Percentiles rank a stretch among this genome's conserved stretches.
These are phyloP conservation scores for Entomortierella beljakovae DNA, from an alignment of 192 early-diverging fungal genomes.

Conservation along the genomic window DNA sequence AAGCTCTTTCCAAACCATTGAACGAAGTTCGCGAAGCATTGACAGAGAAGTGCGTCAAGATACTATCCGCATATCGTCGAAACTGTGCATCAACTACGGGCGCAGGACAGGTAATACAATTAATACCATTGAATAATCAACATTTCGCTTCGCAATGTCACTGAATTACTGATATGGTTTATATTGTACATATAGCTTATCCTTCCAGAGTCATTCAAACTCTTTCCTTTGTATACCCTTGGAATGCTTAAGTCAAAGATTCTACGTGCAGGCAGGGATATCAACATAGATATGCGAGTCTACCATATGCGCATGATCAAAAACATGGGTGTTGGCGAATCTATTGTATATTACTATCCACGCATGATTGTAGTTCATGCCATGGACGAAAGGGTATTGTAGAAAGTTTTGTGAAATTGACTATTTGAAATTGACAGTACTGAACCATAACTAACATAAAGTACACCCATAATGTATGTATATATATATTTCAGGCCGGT, in stretches of 20 bases:
- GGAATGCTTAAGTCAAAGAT: constrained; percentile 86
- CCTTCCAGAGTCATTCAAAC: constrained; percentile 95
- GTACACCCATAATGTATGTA: too few species aligned
- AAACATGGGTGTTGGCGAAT: constrained; percentile 77
- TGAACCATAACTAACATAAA: too few species aligned
- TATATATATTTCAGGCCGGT: constrained; percentile 31
- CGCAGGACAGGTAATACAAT: constrained; percentile 73
- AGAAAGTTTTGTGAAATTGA: not conserved
- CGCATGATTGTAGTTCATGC: constrained; percentile 77
- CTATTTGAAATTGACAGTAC: too few species aligned
- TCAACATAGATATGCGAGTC: constrained; percentile 87
- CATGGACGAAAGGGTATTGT: constrained; percentile 63
- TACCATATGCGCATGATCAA: constrained; percentile 84
- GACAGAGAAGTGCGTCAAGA: constrained; percentile 88
- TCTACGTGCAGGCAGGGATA: constrained; percentile 75
- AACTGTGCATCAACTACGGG: constrained; percentile 89
- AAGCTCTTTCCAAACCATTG: constrained; percentile 76
- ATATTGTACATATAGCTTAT: constrained; percentile 74
- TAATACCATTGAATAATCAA: not conserved
- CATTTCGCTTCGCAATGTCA: not conserved
- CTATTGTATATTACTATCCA: constrained; percentile 86
- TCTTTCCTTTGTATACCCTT: constrained; percentile 89
- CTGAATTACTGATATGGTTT: not conserved
- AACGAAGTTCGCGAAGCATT: constrained; percentile 85
- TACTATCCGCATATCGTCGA: constrained; percentile 90